phyloP scores from a whole-genome alignment of 192 early-diverging fungal genomes.

The Kickxella alabastrina region DNA sequence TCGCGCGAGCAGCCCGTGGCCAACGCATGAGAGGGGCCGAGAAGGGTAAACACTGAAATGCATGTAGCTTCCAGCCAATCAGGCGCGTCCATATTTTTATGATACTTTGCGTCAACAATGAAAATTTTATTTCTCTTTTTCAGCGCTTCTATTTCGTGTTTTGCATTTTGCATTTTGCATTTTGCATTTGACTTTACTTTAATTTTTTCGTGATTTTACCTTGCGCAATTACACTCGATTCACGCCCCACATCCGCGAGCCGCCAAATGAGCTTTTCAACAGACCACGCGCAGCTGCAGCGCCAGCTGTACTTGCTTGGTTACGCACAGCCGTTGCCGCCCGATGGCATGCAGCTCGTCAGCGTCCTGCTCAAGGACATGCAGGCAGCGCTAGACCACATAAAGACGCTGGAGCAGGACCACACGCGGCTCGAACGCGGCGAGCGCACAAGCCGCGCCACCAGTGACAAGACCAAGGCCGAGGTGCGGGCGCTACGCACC shows the following conservation, averaged over 20 bases:
- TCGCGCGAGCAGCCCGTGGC: conserved; percentile 9
- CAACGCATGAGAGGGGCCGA: neutral
- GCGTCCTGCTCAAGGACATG: conserved; percentile 38
- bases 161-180: too few relatives aligned
- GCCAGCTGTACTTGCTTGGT: conserved; percentile 45
- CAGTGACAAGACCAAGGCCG: conserved; percentile 9
- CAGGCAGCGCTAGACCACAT: conserved; percentile 42
- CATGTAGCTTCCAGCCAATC: too few relatives aligned
- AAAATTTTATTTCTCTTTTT: too few relatives aligned
- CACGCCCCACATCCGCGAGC: neutral
- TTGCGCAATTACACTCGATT: neutral
- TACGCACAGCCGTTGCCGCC: conserved; percentile 38
- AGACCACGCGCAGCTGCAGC: conserved; percentile 31
- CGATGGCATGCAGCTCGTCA: conserved; percentile 21
- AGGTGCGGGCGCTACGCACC: conserved; percentile 26
- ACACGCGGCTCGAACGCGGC: conserved; percentile 26
- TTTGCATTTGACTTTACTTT: conserved; percentile 1
- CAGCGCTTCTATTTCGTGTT: too few relatives aligned
- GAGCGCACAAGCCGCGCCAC: conserved; percentile 27
- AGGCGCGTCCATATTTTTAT: too few relatives aligned
- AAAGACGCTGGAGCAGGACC: conserved; percentile 31
- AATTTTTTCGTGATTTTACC: neutral
- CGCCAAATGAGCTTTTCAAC: conserved; percentile 20
- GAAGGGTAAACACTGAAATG: too few relatives aligned
- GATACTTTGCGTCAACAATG: too few relatives aligned